Evolutionary conservation across 129 eudicot genomes (phyloP).

Genomic region (Tagetes patula): DNA sequence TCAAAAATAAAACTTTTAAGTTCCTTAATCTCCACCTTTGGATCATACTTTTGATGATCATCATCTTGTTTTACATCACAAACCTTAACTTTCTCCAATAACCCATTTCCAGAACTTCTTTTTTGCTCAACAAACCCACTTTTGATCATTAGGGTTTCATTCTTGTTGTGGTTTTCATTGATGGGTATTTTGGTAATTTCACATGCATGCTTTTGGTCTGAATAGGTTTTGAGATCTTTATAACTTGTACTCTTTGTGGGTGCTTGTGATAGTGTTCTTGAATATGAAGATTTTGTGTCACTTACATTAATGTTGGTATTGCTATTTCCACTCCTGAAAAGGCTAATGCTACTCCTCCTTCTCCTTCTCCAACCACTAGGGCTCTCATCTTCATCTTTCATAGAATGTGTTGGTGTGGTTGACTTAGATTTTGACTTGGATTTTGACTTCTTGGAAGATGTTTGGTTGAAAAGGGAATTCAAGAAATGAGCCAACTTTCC

Average conservation of each 20-base stretch:
- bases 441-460: slow-evolving; percentile 56
- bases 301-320: slow-evolving; percentile 15
- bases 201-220: slow-evolving; percentile 37
- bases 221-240: slow-evolving; percentile 39
- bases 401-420: slow-evolving; percentile 35
- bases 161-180: slow-evolving; percentile 30
- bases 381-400: slow-evolving; percentile 71
- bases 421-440: slow-evolving; percentile 56
- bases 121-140: slow-evolving; percentile 36
- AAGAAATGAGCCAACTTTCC: slow-evolving; percentile 82
- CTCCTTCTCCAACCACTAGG: slow-evolving; percentile 63
- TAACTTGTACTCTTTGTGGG: slow-evolving; percentile 38
- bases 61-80: slow-evolving; percentile 31
- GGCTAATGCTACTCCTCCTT: slow-evolving; percentile 91
- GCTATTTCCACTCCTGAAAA: slow-evolving; percentile 47
- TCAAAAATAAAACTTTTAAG: slow-evolving; percentile 43
- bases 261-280: slow-evolving; percentile 50
- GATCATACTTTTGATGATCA: slow-evolving; percentile 36
- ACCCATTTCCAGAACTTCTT: slow-evolving; percentile 32
- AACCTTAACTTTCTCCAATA: slow-evolving; percentile 32
- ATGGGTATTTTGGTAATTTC: slow-evolving; percentile 36
- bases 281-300: slow-evolving; percentile 27
- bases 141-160: slow-evolving; percentile 39
- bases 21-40: slow-evolving; percentile 38
- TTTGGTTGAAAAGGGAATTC: slow-evolving; percentile 82